phyloP scores from a whole-genome alignment of 768 basidiomycete species.

The Saitozyma podzolica region DNA sequence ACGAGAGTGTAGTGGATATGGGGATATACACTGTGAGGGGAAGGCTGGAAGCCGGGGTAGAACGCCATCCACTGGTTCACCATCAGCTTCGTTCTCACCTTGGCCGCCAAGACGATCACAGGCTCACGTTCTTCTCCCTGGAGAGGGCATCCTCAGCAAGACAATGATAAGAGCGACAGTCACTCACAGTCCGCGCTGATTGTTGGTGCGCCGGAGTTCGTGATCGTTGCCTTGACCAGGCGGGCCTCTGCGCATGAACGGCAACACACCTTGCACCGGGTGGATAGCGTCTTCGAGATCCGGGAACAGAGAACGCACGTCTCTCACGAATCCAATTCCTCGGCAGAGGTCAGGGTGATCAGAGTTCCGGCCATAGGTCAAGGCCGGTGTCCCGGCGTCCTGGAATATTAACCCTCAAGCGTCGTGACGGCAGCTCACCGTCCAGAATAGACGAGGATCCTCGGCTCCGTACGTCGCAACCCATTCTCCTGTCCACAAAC shows the following conservation, averaged over 20 bases:
- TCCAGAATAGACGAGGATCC: conserved; percentile 22
- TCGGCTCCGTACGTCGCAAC: conserved; percentile 17
- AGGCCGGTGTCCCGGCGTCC: not conserved
- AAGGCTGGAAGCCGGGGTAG: conserved; percentile 10
- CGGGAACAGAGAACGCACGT: not conserved
- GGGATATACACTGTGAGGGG: conserved; percentile 10
- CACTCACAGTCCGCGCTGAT: not conserved
- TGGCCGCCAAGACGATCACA: too few relatives aligned
- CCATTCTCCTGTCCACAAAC: conserved; percentile 2
- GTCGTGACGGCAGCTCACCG: conserved; percentile 6
- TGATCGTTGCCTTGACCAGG: not conserved
- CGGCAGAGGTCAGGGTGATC: not conserved
- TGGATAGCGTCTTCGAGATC: not conserved
- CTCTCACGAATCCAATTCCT: not conserved
- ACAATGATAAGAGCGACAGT: not conserved
- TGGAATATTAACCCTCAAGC: not conserved
- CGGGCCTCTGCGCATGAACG: not conserved
- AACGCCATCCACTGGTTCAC: conserved; percentile 16
- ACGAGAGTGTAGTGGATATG: conserved; percentile 16
- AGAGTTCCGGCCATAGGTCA: not conserved
- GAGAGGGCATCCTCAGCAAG: not conserved
- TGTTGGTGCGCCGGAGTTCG: not conserved
- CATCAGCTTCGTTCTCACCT: too few relatives aligned
- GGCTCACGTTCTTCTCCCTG: not conserved
- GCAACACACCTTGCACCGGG: not conserved